Evolutionary conservation across 2,329 filamentous ascomycete genomes (phyloP).

Genomic region (Aspergillus fischeri): DNA sequence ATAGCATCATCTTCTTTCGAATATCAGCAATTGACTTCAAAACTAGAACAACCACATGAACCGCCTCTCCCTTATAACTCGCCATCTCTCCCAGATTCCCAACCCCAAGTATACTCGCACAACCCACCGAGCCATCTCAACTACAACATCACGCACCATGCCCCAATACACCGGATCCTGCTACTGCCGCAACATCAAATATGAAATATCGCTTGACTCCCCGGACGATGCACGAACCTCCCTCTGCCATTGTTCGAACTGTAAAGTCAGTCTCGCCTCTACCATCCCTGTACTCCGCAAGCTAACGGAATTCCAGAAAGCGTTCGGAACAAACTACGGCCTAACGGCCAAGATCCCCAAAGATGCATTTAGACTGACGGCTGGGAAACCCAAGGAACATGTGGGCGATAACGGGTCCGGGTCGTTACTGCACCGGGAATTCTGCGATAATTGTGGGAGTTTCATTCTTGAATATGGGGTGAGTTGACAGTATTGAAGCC

Average conservation of each 20-base stretch:
- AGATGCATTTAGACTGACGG: constrained; percentile 39
- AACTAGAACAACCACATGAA: neutral
- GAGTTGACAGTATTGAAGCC: constrained; percentile 6
- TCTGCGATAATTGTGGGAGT: constrained; percentile 51
- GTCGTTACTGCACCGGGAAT: constrained; percentile 46
- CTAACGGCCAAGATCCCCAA: constrained; percentile 50
- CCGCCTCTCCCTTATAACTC: neutral
- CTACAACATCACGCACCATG: constrained; percentile 14
- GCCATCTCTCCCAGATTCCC: neutral
- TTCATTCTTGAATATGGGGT: constrained; percentile 52
- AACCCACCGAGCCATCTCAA: neutral
- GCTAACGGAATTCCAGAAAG: constrained; percentile 36
- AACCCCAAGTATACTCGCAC: neutral
- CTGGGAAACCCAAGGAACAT: constrained; percentile 42
- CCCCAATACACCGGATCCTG: constrained; percentile 40
- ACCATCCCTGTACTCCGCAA: too few species aligned
- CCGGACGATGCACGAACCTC: constrained; percentile 48
- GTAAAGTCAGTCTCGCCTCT: constrained; percentile 37
- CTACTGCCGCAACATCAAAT: constrained; percentile 47
- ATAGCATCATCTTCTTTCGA: neutral
- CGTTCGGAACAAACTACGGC: constrained; percentile 50
- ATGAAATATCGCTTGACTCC: constrained; percentile 43
- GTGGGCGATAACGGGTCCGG: constrained; percentile 50
- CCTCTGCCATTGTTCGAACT: constrained; percentile 52
- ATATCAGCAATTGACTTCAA: neutral